Evolutionary conservation across 345 rosid genomes (phyloP).

Genomic region (Litchi chinensis): DNA sequence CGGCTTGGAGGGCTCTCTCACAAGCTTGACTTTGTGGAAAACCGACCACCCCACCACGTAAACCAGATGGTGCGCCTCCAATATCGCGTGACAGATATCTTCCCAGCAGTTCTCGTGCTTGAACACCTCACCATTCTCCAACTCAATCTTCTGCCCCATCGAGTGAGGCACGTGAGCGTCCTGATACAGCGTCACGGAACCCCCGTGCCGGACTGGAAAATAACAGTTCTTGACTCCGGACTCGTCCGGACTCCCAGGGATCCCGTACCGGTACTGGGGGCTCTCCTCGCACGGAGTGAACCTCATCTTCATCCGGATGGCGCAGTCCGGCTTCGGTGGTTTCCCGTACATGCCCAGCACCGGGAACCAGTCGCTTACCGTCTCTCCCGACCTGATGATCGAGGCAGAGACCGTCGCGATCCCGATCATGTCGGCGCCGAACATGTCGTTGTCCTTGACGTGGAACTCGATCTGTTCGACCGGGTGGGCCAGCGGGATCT

Average conservation of each 20-base stretch:
- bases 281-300: conserved; percentile 53
- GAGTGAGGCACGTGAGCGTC: conserved; percentile 74
- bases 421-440: conserved; percentile 85
- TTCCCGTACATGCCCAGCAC: conserved; percentile 53
- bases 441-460: conserved; percentile 79
- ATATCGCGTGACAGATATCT: conserved; percentile 79
- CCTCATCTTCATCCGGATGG: conserved; percentile 56
- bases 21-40: conserved; percentile 67
- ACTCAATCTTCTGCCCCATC: conserved; percentile 49
- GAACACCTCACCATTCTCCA: conserved; percentile 55
- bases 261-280: conserved; percentile 46
- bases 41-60: conserved; percentile 87
- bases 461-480: conserved; percentile 56
- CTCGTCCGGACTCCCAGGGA: conserved; percentile 34
- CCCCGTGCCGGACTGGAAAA: conserved; percentile 68
- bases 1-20: conserved; percentile 61
- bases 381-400: conserved; percentile 42
- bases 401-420: conserved; percentile 45
- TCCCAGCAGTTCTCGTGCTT: conserved; percentile 79
- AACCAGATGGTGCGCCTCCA: conserved; percentile 87
- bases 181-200: conserved; percentile 68
- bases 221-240: conserved; percentile 55
- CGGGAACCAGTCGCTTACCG: conserved; percentile 67
- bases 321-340: conserved; percentile 71
- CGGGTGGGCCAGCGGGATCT: conserved; percentile 76